Base-by-base conservation (phyloP, 2,329 filamentous ascomycete species). In the Fusarium sp. region DNA sequence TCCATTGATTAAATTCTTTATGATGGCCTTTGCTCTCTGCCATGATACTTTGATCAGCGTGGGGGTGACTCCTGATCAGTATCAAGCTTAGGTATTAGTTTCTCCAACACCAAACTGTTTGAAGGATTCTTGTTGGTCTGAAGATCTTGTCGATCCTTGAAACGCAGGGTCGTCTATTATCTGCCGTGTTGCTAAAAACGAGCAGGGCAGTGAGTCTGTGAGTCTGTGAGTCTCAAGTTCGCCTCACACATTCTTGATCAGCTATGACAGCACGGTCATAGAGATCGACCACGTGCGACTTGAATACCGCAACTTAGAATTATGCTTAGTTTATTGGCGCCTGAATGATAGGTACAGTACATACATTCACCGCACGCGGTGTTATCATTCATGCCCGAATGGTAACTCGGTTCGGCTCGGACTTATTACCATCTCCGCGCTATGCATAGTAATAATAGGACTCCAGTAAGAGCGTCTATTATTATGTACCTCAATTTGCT, bases 351-450 rank as follows among this genome's bases (percentile, higher is more conserved):
- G 22, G 25, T 55, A 32, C 47, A 47, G 18, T 34, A 25, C 24
- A 45, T 42, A 38, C 52, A 29, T 65, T 66, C 47, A 38, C 34
- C 18, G 18, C n/a, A 40, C 34, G 12, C n/a, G 8, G 24, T 34
- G 12, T 22, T 30, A 42, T 43, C 20, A 62, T 24, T 44, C 29
- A 34, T 45, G 40, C 32, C 52, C 49, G 29, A 47, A 38, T 49
- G 71, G 59, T 72, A 55, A 69, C 57, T 59, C 61, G 68, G 69
- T 40, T 71, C 68, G 68, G 57, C 61, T 65, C 51, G 64, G 40
- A 44, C 15, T 27, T 52, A 24, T 42, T n/a, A 20, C 63, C 29
- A 47, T 50, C n/a, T 57, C 44, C 8, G 53, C 24, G 32, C 32
- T 52, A 29, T n/a, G 15, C n/a, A 22, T 20, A 25, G 14, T 12